Base-by-base conservation (phyloP, 2,329 filamentous ascomycete genomes). In the Aspergillus nomiae region DNA sequence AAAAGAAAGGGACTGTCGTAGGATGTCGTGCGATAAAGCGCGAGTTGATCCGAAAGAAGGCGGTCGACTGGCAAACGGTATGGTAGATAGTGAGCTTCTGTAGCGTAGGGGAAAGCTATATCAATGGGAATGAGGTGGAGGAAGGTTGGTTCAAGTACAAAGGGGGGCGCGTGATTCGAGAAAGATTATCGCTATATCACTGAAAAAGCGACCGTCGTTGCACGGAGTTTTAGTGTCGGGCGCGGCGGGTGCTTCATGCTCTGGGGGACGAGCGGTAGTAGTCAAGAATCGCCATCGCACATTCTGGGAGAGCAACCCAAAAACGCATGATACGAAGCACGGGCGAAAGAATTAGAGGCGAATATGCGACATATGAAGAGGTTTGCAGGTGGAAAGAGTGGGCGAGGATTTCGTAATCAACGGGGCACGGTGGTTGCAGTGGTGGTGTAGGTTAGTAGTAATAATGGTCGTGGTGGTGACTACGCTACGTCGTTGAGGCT, bases 281-380 rank as follows among this genome's bases (percentile, higher is more conserved):
- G 62, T 70, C 64, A 69, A 59, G 61, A 64, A 67, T 62, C 66
- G 67, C 65, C 69, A 71, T 70, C 62, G 67, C 65, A 68, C 65
- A 67, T 58, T 67, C 63, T 56, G 62, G 56, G 60, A 62, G 54
- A 38, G 56, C 28, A 58, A 50, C 58, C 61, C 59, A 62, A 54
- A 58, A 36, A 62, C 62, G 59, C 65, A 68, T 68, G 59, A 48
- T 62, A 62, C 57, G 50, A 34, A 61, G 41, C 1, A n/a, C 19
- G 19, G 16, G 11, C 8, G 30, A 21, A 26, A 26, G 16, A 30
- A 43, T 51, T 24, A 53, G 51, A 57, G 34, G 45, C n/a, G 16
- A 14, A 30, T 36, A n/a, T 28, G 21, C 51, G 30, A 19, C 34
- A 38, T 55, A 12, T 26, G 4, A 24, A 19, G 32, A 16, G 9